A percentile compares a stretch with the other conserved stretches of the same genome.
Conservation (phyloP, 2,329 filamentous ascomycete species). For the Calcarisporium arbuscula region DNA sequence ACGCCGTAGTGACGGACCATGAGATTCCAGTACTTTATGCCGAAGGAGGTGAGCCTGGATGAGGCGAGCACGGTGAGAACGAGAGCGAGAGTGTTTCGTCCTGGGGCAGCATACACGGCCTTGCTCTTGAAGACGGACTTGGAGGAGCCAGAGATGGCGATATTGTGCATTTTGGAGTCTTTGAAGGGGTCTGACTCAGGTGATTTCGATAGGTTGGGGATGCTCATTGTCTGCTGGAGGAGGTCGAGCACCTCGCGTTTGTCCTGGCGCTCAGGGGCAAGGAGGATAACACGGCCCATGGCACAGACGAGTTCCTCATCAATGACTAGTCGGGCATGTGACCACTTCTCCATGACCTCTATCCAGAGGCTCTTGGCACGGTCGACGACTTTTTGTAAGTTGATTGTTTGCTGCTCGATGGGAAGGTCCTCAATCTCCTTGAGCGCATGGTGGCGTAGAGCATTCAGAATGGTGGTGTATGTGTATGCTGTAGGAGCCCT, state of each 20-base stretch:
- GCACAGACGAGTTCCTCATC: slow-evolving; percentile 74
- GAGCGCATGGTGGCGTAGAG: slow-evolving; percentile 45
- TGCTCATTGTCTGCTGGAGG: slow-evolving; percentile 74
- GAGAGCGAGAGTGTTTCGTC: slow-evolving; percentile 59
- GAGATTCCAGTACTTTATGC: slow-evolving; percentile 71
- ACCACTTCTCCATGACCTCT: slow-evolving; percentile 73
- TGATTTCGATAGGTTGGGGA: slow-evolving; percentile 49
- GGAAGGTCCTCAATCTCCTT: slow-evolving; percentile 19
- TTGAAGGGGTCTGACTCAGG: slow-evolving; percentile 12
- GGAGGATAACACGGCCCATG: slow-evolving; percentile 73
- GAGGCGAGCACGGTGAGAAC: slow-evolving; percentile 58
- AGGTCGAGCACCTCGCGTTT: slow-evolving; percentile 68
- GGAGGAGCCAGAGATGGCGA: slow-evolving; percentile 9
- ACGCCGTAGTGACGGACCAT: slow-evolving; percentile 58
- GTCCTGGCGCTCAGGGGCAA: slow-evolving; percentile 52
- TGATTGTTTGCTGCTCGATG: slow-evolving; percentile 23
- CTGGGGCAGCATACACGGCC: slow-evolving; percentile 35
- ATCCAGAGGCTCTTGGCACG: slow-evolving; percentile 74
- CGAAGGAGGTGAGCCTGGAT: slow-evolving; percentile 54
- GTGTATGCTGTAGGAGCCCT: slow-evolving; percentile 62
- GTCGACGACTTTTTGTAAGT: slow-evolving; percentile 43
- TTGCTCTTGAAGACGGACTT: slow-evolving; percentile 9
- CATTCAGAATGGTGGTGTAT: slow-evolving; percentile 78
- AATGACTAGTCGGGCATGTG: slow-evolving; percentile 58
- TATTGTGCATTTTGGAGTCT: slow-evolving; percentile 15